These are phyloP conservation scores for Rhodotorula glutinis DNA, from an alignment of 1,284 basidiomycete genomes.

Conservation along the genomic window DNA sequence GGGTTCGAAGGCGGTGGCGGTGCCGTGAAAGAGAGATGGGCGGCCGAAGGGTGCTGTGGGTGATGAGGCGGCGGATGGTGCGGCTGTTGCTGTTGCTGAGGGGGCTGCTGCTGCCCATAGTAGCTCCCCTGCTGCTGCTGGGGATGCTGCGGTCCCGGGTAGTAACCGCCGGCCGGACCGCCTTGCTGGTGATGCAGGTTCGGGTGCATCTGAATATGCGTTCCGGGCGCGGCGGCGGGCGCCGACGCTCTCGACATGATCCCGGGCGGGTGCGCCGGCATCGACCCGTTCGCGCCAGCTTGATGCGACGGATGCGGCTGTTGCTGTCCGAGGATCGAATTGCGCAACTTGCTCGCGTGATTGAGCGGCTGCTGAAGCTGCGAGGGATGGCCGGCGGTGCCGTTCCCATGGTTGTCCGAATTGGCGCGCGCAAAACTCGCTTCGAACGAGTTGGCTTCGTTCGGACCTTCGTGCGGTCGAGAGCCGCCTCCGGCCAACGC, in stretches of 20 bases:
- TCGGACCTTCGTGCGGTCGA: conserved; percentile 35
- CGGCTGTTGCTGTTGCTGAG: neutral
- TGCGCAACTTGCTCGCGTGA: conserved; percentile 5
- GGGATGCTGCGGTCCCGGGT: neutral
- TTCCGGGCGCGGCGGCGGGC: neutral
- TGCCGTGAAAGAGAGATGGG: conserved; percentile 31
- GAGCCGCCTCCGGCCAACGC: conserved; percentile 29
- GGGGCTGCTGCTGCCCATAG: neutral
- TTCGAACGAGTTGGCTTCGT: conserved; percentile 41
- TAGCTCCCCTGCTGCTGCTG: neutral
- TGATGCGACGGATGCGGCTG: neutral
- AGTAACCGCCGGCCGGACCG: neutral
- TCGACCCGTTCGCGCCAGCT: conserved; percentile 3
- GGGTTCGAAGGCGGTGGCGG: conserved; percentile 39
- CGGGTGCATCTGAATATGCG: neutral
- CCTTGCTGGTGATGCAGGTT: neutral
- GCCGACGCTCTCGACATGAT: neutral
- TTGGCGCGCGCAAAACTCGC: conserved; percentile 38
- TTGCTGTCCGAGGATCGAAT: neutral
- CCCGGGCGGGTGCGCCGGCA: conserved; percentile 2
- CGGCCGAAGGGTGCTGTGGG: neutral
- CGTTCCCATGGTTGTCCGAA: conserved; percentile 12
- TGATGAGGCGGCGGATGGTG: conserved; percentile 4
- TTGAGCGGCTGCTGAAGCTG: neutral
- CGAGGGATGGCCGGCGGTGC: neutral